Evolutionary conservation across 164 flowering plant genomes (phyloP).

Genomic region (Buxus sempervirens): DNA sequence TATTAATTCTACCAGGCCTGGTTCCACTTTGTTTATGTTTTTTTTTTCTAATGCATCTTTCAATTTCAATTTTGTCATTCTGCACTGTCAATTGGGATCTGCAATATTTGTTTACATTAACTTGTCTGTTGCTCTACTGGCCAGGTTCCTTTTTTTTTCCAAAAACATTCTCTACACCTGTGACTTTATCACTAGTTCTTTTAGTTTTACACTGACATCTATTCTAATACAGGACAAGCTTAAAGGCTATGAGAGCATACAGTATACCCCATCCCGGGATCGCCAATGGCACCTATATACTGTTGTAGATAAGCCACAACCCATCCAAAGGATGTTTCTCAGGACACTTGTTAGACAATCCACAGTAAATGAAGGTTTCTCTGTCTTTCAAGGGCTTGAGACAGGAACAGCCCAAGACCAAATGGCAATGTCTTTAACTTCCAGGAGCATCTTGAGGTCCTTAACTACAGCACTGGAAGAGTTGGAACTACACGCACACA

Average conservation of each 20-base stretch:
- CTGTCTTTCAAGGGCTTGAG: conserved; percentile 41
- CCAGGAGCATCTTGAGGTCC: conserved; percentile 85
- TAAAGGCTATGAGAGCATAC: conserved; percentile 68
- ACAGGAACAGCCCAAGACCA: conserved; percentile 27
- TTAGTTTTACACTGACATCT: conserved; percentile 1
- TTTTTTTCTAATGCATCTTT: conserved; percentile 2
- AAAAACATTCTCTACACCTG: too few relatives aligned
- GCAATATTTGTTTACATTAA: too few relatives aligned
- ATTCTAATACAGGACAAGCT: conserved; percentile 77
- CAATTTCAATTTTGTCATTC: background rate
- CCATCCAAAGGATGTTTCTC: conserved; percentile 83
- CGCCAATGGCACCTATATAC: conserved; percentile 98
- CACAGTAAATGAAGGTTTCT: conserved; percentile 46
- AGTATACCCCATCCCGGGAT: conserved; percentile 90
- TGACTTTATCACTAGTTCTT: too few relatives aligned
- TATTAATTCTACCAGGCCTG: conserved; percentile 18
- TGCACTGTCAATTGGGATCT: too few relatives aligned
- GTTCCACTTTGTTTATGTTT: background rate
- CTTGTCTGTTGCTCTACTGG: too few relatives aligned
- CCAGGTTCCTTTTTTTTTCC: too few relatives aligned
- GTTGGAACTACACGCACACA: conserved; percentile 85
- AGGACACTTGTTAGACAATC: conserved; percentile 94
- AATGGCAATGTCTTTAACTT: conserved; percentile 60
- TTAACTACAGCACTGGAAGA: conserved; percentile 89
- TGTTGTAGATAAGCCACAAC: conserved; percentile 66